Conservation (phyloP, 2,329 filamentous ascomycete genomes). For the Nemania sp. region DNA sequence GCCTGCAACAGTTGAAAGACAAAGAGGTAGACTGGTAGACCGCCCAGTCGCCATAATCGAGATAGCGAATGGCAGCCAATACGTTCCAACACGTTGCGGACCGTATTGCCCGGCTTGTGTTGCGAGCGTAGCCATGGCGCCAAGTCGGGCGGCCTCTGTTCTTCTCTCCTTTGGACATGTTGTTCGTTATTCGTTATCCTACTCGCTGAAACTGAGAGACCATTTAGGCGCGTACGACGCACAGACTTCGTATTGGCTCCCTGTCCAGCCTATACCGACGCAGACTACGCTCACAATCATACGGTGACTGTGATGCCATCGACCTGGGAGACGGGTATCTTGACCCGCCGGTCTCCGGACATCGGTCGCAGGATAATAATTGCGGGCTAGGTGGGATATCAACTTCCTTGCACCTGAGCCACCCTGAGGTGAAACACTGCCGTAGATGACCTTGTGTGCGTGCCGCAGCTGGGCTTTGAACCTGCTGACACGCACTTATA, state of each 20-base stretch:
- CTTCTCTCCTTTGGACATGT: background rate
- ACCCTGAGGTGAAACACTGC: too few species aligned
- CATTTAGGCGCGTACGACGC: background rate
- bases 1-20: too few species aligned
- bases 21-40: background rate
- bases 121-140: too few species aligned
- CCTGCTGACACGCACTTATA: background rate
- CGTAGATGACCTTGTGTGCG: too few species aligned
- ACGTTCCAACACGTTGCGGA: conserved; percentile 5
- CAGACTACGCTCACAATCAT: conserved; percentile 1
- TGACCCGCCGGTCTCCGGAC: background rate
- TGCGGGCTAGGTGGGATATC: background rate
- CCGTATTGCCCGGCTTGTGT: conserved; percentile 1
- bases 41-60: too few species aligned
- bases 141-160: too few species aligned
- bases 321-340: background rate
- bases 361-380: background rate
- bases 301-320: conserved; percentile 8
- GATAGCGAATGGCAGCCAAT: background rate
- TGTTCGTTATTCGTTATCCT: too few species aligned
- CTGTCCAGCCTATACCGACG: conserved; percentile 6
- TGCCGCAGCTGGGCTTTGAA: background rate
- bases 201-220: too few species aligned
- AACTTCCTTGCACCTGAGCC: too few species aligned
- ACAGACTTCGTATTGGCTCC: background rate